phyloP scores from a whole-genome alignment of 2,329 filamentous ascomycete species.

The Neurospora sp. region DNA sequence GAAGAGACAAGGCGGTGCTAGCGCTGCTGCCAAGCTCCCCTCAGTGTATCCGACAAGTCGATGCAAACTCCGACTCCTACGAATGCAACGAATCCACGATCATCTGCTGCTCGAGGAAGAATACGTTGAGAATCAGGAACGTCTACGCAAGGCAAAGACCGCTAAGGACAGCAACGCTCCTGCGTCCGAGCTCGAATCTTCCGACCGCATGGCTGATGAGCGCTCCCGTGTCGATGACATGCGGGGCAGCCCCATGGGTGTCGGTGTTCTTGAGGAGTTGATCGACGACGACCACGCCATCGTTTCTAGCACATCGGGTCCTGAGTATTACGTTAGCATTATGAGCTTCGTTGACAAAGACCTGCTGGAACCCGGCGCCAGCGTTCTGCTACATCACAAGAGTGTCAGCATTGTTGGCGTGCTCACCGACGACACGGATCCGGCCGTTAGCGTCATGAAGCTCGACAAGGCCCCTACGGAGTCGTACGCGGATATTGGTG shows the following conservation, averaged over 20 bases:
- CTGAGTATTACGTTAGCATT: constrained; percentile 98
- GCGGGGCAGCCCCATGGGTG: constrained; percentile 96
- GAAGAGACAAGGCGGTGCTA: constrained; percentile 88
- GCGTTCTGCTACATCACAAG: constrained; percentile 93
- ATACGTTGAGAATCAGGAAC: constrained; percentile 98
- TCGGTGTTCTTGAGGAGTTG: constrained; percentile 94
- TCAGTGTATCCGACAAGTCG: constrained; percentile 89
- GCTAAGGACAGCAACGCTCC: constrained; percentile 60
- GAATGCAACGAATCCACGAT: constrained; percentile 98
- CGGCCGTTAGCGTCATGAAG: constrained; percentile 97
- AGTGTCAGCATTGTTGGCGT: constrained; percentile 97
- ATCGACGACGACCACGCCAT: constrained; percentile 99
- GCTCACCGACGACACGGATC: constrained; percentile 90
- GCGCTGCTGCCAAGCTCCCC: constrained; percentile 89
- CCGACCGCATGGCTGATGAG: constrained; percentile 87
- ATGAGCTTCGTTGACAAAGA: constrained; percentile 99
- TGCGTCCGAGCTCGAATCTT: constrained; percentile 63
- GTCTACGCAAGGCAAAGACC: constrained; percentile 82
- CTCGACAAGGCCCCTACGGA: constrained; percentile 97
- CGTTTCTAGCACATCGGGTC: constrained; percentile 91
- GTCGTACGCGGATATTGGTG: constrained; percentile 97
- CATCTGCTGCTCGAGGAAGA: constrained; percentile 95
- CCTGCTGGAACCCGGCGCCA: constrained; percentile 88
- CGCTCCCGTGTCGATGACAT: constrained; percentile 93
- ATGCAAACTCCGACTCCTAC: constrained; percentile 93